These are phyloP conservation scores for Xylaria sp. DNA, from an alignment of 2,329 filamentous ascomycete genomes.

Conservation along the genomic window DNA sequence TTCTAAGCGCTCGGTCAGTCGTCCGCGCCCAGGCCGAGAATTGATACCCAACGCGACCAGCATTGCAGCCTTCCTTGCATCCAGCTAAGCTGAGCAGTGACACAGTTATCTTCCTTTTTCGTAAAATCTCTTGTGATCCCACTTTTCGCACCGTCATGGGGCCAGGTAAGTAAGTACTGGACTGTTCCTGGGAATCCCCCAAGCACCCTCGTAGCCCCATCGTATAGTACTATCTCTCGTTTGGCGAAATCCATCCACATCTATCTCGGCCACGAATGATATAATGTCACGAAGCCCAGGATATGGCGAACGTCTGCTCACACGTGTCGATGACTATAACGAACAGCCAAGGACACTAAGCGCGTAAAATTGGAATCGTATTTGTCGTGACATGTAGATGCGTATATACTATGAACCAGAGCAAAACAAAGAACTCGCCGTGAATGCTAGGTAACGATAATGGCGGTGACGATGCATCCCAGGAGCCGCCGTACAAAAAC, in stretches of 20 bases:
- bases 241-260: too few species aligned
- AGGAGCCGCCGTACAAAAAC: not conserved
- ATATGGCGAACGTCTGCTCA: too few species aligned
- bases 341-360: too few species aligned
- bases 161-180: not conserved
- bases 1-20: not conserved
- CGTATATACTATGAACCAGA: too few species aligned
- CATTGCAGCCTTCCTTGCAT: not conserved
- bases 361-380: too few species aligned
- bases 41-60: constrained; percentile 18
- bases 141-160: not conserved
- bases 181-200: not conserved
- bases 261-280: too few species aligned
- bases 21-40: not conserved
- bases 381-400: too few species aligned
- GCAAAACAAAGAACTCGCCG: not conserved
- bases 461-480: not conserved
- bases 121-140: not conserved
- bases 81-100: not conserved
- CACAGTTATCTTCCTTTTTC: not conserved
- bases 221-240: too few species aligned
- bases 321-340: too few species aligned
- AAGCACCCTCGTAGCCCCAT: too few species aligned
- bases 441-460: not conserved
- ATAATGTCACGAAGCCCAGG: too few species aligned